A percentile compares a stretch with the other conserved stretches of the same genome.
phyloP scores from a whole-genome alignment of 805 yeast species.

The Schizosaccharomyces pombe region ASM294v3 CU329670.1:4203001-4203500 shows the following conservation, averaged over 20 bases:
- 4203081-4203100: neutral
- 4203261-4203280: constrained; percentile 1
- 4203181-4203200: constrained; percentile 3
- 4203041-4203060: constrained; percentile 2
- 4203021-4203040: neutral
- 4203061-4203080: constrained; percentile 1
- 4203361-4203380: neutral
- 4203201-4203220: neutral
- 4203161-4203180: neutral
- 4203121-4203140: neutral
- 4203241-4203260: constrained; percentile 1
- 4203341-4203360: neutral
- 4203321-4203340: neutral
- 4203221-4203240: constrained; percentile 4
- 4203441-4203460: neutral
- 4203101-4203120: constrained; percentile 3
- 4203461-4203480: constrained; percentile 2
- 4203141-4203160: constrained; percentile 1
- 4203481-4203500: neutral
- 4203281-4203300: constrained; percentile 2
- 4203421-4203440: constrained; percentile 2
- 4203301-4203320: neutral
- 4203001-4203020: constrained; percentile 1
- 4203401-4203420: neutral
- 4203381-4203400: neutral